Base-by-base conservation (phyloP, 2,329 filamentous ascomycete species). In the Clonostachys rhizophaga region DNA sequence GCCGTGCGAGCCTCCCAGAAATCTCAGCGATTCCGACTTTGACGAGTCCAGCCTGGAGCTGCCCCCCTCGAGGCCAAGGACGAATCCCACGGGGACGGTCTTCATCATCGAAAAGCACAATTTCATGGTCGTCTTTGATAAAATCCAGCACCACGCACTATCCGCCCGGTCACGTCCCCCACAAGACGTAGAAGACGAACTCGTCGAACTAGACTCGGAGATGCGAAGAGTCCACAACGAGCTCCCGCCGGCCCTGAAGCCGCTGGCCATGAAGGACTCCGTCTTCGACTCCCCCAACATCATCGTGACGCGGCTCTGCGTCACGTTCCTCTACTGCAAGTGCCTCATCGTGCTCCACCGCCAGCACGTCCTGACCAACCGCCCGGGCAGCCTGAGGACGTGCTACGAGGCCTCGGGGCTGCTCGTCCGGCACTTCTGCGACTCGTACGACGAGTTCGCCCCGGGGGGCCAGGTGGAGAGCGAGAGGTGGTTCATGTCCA, bases 401-500 rank as follows among this genome's bases (percentile, higher is more conserved):
- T 75, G 71, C 40, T 61, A 71, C 11, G 64, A 69, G 10, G 68
- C 73, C 2, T 69, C 74, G 3, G 55, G 74, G 44, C 56, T 60
- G 41, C 64, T 79, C 13, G 57, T 78, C 5, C 62, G 68, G 34
- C 58, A 78, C 40, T 71, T 76, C 47, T 64, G 67, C 16, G 73
- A 77, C 53, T 67, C 75, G 40, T 68, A 74, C 42, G 58, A 64
- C 42, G 71, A 74, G 54, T 65, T 65, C n/a, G 62, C 59, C 16
- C 69, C 71, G 0, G 76, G 76, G 1, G 78, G 79, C 0, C 67
- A 74, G 20, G 59, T 83, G 50, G 67, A 72, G 46, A 66, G 72
- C 34, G 72, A 81, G 43, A 67, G 71, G 40, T 78, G 75, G 60
- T 76, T 82, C 63, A 57, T 81, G 9, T 71, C 71, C 5, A 73